Base-by-base conservation (phyloP, 495 filamentous ascomycete species). In the Penicillium psychrofluorescens region DNA sequence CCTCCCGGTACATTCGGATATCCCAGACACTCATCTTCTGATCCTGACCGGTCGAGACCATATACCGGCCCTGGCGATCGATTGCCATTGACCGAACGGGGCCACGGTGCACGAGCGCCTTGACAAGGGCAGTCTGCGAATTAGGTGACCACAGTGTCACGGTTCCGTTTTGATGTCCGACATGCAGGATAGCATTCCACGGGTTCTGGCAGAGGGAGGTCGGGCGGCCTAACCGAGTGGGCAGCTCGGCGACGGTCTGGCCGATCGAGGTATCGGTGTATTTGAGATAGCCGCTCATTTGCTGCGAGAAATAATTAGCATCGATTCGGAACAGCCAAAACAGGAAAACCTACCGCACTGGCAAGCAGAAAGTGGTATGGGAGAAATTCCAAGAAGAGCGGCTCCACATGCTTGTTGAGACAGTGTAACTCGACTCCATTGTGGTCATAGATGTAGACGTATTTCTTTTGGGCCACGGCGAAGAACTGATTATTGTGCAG, bases 141-240 rank as follows among this genome's bases (percentile, higher is more conserved):
- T 96, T 98, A 0, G 92, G 92, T n/a, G 89, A 95, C 90, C 91
- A 98, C 34, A 98, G 72, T 3, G 85, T 90, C 36, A 98, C 89
- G 4, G 84, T 86, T 48, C 92, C 92, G 56, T 96, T 96, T 58
- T 94, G 88, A 56, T 95, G 90, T 29, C 92, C 92, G 40, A 86
- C 75, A 54, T 96, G 87, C 16, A 95, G 69, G 38, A 98, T 84
- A 14, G 90, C 94, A 58, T 97, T 98, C 51, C 82, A 81, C 0
- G 86, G 83, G 62, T 97, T 97, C 52, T 95, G 90, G 6, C 77
- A 71, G 44, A 97, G 76, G 13, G 90, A 75, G 16, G 90, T 90
- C 6, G 92, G 90, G 8, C 85, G 78, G 15, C 94, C 94, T 34
- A 85, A 71, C 46, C 81, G 82, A 9, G 94, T 97, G 7, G 86